Evolutionary conservation across 768 basidiomycete species (phyloP).

Genomic region (Russula sp.): DNA sequence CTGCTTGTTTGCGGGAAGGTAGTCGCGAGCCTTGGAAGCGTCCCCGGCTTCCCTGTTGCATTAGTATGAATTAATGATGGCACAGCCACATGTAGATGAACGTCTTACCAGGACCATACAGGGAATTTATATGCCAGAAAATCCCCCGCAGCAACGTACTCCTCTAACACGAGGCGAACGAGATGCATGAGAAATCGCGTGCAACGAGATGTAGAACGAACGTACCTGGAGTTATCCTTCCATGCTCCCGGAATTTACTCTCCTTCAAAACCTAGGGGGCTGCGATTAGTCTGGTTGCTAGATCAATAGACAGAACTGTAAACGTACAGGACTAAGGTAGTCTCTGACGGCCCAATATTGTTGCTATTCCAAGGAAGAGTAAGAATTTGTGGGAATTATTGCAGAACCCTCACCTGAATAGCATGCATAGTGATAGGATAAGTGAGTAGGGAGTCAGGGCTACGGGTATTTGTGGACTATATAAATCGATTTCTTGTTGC

Average conservation of each 20-base stretch:
- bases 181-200: slow-evolving; percentile 24
- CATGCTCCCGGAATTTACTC: slow-evolving; percentile 99
- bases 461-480: background rate
- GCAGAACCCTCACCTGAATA: slow-evolving; percentile 35
- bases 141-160: slow-evolving; percentile 97
- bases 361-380: slow-evolving; percentile 41
- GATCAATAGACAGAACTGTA: slow-evolving; percentile 20
- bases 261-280: slow-evolving; percentile 79
- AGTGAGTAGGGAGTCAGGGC: slow-evolving; percentile 18
- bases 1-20: slow-evolving; percentile 93
- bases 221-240: slow-evolving; percentile 88
- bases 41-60: slow-evolving; percentile 86
- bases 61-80: slow-evolving; percentile 6
- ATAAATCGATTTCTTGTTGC: slow-evolving; percentile 26
- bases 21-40: slow-evolving; percentile 76
- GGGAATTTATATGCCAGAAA: slow-evolving; percentile 98
- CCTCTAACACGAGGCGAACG: slow-evolving; percentile 53
- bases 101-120: slow-evolving; percentile 87
- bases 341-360: slow-evolving; percentile 93
- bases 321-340: slow-evolving; percentile 81
- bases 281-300: slow-evolving; percentile 31
- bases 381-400: background rate
- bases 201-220: slow-evolving; percentile 13
- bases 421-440: slow-evolving; percentile 38
- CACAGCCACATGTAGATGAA: slow-evolving; percentile 5